These are phyloP conservation scores for Backusella morwellensis DNA, from an alignment of 192 early-diverging fungal genomes.

Conservation along the genomic window DNA sequence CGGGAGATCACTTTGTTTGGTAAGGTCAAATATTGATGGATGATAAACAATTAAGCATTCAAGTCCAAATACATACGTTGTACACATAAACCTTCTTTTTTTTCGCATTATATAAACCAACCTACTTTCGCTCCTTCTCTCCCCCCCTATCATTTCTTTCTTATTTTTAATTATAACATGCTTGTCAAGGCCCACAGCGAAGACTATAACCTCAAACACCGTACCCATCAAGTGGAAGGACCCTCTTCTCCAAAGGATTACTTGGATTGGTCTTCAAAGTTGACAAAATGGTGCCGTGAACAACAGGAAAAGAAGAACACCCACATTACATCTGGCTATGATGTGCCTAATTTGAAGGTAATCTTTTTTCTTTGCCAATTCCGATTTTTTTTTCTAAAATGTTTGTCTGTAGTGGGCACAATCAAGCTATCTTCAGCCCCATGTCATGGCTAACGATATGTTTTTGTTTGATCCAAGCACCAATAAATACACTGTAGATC, in stretches of 20 bases:
- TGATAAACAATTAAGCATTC: slow-evolving; percentile 2
- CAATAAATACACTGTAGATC: slow-evolving; percentile 19
- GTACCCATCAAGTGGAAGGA: slow-evolving; percentile 18
- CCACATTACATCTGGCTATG: slow-evolving; percentile 4
- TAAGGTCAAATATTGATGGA: not conserved
- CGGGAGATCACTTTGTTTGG: slow-evolving; percentile 1
- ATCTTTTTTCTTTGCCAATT: not conserved
- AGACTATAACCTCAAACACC: slow-evolving; percentile 19
- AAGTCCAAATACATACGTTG: not conserved
- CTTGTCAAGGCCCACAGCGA: slow-evolving; percentile 15
- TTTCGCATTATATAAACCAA: not conserved
- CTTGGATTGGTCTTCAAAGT: slow-evolving; percentile 9
- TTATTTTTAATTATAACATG: slow-evolving; percentile 5
- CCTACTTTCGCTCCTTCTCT: not conserved
- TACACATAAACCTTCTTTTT: not conserved
- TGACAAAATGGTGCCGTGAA: slow-evolving; percentile 17
- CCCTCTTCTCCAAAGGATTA: slow-evolving; percentile 21
- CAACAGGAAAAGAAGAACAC: slow-evolving; percentile 6
- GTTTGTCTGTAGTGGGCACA: slow-evolving; percentile 10
- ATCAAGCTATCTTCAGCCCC: slow-evolving; percentile 19
- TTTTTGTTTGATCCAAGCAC: slow-evolving; percentile 15
- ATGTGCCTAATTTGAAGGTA: slow-evolving; percentile 15
- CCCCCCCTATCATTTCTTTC: not conserved
- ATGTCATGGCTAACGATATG: slow-evolving; percentile 19
- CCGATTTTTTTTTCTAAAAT: not conserved